phyloP scores from a whole-genome alignment of 164 flowering plant genomes.

The Amborella trichopoda region DNA sequence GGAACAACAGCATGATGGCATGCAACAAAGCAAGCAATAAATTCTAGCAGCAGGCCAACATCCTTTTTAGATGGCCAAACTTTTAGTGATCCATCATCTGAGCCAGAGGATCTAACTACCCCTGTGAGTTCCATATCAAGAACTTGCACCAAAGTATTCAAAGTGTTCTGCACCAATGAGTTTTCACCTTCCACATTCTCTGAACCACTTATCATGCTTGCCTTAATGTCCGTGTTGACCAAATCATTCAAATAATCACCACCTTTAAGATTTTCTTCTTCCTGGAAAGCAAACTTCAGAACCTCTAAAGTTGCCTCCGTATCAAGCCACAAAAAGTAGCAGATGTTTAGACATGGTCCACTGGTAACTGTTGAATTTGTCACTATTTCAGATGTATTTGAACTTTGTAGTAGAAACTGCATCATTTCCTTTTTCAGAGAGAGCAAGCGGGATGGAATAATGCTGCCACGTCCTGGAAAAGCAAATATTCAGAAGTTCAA shows the following conservation, averaged over 20 bases:
- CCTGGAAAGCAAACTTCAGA: conserved; percentile 58
- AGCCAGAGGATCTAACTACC: conserved; percentile 16
- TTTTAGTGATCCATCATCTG: conserved; percentile 21
- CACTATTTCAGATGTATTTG: conserved; percentile 22
- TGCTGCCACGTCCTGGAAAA: conserved; percentile 76
- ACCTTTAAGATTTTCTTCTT: conserved; percentile 21
- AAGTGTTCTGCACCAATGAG: conserved; percentile 38
- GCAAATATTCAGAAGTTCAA: conserved; percentile 1
- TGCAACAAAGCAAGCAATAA: conserved; percentile 62
- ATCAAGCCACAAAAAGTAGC: conserved; percentile 65
- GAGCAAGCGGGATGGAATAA: conserved; percentile 51
- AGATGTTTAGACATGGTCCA: conserved; percentile 37
- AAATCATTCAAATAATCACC: conserved; percentile 16
- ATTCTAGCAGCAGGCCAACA: conserved; percentile 51
- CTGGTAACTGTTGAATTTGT: conserved; percentile 17
- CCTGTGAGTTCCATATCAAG: conserved; percentile 29
- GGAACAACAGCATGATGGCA: conserved; percentile 41
- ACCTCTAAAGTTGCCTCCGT: conserved; percentile 90
- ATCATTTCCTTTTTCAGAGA: conserved; percentile 69
- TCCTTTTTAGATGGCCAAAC: conserved; percentile 79
- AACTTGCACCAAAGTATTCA: conserved; percentile 49
- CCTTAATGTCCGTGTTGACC: conserved; percentile 16
- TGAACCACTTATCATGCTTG: conserved; percentile 13
- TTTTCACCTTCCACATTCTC: conserved; percentile 15
- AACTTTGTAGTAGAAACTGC: conserved; percentile 57